Evolutionary conservation across 148 eudicot genomes (phyloP), one percentile per base, ranked within the genome.

Genomic region (Camellia granthamiana): DNA sequence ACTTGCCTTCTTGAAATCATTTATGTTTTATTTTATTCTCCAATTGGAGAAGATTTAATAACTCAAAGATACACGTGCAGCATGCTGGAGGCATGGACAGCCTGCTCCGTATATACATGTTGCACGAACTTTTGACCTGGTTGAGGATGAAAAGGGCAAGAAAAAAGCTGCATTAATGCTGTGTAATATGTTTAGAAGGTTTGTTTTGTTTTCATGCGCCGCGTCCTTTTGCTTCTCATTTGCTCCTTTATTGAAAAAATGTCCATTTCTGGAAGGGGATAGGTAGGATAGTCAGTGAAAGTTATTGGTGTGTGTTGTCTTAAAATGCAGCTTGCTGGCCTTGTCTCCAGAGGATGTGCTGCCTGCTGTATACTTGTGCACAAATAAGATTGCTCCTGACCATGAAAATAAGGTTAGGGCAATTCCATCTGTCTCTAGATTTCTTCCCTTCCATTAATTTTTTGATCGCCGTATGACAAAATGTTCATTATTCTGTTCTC

Each of bases 151-250:
- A 88, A 97, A 91, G 87, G 96, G 99, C 42, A 97, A 91, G 86
- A 88, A 92, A 77, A 97, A 90, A 87, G 98, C 97, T 79, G 91
- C 93, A 44, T 86, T 91, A 79, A 94, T 94, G 92, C 87, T 97
- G 56, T 97, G 97, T 90, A 97, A 97, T 87, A 97, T 94, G 99
- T 97, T 97, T 86, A 91, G 99, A 89, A 97, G 99, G 99, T 94
- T 61, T 55, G 81, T 73, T 71, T 44, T 71, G 81, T 73, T 71
- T 44, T 71, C 38, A 42, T 23, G n/a, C 8, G 7, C 43, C 12
- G 21, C 23, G 15, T 58, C 41, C 43, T 52, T 82, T 66, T 23
- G 38, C 18, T n/a, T 72, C 46, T 19, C 12, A n/a, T 41, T 72
- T 56, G 47, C 6, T 13, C 55, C 19, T 14, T 38, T 14, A 14